These are phyloP conservation scores for Crithidia mellificae DNA, from an alignment of 208 protist species.

Conservation along the genomic window DNA sequence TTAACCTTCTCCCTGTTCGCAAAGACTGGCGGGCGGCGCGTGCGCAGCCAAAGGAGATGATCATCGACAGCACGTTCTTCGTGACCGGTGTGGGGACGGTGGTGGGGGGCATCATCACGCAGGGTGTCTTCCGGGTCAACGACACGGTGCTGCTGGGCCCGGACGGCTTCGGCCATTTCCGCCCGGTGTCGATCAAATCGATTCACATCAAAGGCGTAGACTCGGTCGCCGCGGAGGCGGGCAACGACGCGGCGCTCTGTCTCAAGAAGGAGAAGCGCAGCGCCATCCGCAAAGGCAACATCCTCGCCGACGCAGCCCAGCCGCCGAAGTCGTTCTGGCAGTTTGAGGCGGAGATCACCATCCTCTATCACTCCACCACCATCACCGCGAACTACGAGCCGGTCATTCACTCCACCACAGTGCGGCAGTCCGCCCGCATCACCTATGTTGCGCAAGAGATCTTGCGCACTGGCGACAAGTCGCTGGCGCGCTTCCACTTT, in stretches of 20 bases:
- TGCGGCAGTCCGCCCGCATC: conserved; percentile 89
- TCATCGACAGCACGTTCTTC: conserved; percentile 93
- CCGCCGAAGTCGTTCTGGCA: conserved; percentile 88
- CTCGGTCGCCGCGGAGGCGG: conserved; percentile 77
- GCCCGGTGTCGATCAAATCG: conserved; percentile 88
- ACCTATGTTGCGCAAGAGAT: conserved; percentile 88
- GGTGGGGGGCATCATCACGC: conserved; percentile 93
- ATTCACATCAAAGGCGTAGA: conserved; percentile 95
- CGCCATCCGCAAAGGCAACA: conserved; percentile 95
- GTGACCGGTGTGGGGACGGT: conserved; percentile 96
- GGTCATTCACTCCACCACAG: conserved; percentile 94
- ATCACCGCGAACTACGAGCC: conserved; percentile 97
- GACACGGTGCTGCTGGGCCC: conserved; percentile 95
- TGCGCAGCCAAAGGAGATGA: conserved; percentile 78
- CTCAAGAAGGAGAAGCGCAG: conserved; percentile 95
- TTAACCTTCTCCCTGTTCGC: conserved; percentile 92
- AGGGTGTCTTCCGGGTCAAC: conserved; percentile 88
- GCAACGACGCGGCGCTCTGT: conserved; percentile 92
- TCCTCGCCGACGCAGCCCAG: conserved; percentile 63
- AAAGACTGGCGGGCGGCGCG: conserved; percentile 88
- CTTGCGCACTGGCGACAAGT: conserved; percentile 93
- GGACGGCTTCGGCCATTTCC: conserved; percentile 89
- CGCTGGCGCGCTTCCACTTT: conserved; percentile 94
- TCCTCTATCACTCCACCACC: conserved; percentile 98
- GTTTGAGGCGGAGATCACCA: conserved; percentile 96